Percentiles rank a stretch among this genome's conserved stretches.
Conservation (phyloP, 1,284 basidiomycete genomes). For the Cutaneotrichosporon cutaneum region DNA sequence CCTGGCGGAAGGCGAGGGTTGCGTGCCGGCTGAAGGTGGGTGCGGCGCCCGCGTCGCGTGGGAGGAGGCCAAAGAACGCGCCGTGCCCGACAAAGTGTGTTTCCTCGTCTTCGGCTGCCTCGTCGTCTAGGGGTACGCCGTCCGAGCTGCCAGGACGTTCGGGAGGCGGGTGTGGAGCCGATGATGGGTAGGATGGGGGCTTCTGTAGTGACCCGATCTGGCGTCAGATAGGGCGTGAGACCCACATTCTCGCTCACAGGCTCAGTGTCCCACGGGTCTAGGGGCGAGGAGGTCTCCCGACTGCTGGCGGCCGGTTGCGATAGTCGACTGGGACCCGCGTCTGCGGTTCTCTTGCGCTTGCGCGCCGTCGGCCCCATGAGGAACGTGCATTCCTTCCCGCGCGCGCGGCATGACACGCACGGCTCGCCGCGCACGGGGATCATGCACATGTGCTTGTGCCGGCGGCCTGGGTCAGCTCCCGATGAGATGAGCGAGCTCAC, state of each 20-base stretch:
- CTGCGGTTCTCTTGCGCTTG: slow-evolving; percentile 23
- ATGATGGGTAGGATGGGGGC: background rate
- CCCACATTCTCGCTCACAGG: too few relatives aligned
- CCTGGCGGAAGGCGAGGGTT: slow-evolving; percentile 36
- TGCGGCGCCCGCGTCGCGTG: slow-evolving; percentile 6
- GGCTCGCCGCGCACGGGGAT: slow-evolving; percentile 31
- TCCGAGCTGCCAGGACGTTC: too few relatives aligned
- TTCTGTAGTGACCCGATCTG: too few relatives aligned
- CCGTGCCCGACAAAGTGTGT: slow-evolving; percentile 38
- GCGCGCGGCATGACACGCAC: slow-evolving; percentile 31
- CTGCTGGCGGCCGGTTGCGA: background rate
- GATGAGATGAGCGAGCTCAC: background rate
- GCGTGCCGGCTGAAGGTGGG: slow-evolving; percentile 17
- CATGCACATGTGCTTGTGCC: slow-evolving; percentile 34
- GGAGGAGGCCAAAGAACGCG: slow-evolving; percentile 28
- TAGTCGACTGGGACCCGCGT: background rate
- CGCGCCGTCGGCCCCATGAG: slow-evolving; percentile 30
- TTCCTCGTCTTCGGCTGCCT: slow-evolving; percentile 28
- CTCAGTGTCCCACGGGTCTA: background rate
- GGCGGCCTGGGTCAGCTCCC: slow-evolving; percentile 26
- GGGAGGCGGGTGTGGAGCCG: background rate
- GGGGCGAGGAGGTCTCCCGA: background rate
- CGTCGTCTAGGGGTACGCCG: slow-evolving; percentile 27
- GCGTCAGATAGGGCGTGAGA: too few relatives aligned
- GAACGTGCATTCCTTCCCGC: slow-evolving; percentile 34